Evolutionary conservation across 2,329 filamentous ascomycete genomes (phyloP).

Genomic region (Ophiostoma triangulosporum): DNA sequence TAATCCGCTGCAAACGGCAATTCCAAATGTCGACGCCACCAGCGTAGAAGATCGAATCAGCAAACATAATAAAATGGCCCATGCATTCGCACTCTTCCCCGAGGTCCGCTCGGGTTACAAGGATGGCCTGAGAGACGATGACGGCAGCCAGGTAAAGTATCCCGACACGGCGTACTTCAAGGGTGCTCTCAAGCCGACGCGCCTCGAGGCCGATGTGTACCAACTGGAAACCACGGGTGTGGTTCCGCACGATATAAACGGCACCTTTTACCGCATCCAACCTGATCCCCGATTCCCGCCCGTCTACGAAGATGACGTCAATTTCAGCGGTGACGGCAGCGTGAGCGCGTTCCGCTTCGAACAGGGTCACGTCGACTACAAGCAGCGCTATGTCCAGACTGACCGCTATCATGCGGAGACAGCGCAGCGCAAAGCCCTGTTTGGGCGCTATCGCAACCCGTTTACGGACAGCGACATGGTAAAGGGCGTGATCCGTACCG

Average conservation of each 20-base stretch:
- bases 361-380: slow-evolving; percentile 27
- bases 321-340: slow-evolving; percentile 24
- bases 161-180: slow-evolving; percentile 14
- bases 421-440: slow-evolving; percentile 24
- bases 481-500: slow-evolving; percentile 39
- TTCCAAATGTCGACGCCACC: background rate
- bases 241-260: slow-evolving; percentile 30
- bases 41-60: background rate
- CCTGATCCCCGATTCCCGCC: slow-evolving; percentile 41
- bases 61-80: slow-evolving; percentile 15
- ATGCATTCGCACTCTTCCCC: slow-evolving; percentile 14
- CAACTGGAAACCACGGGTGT: slow-evolving; percentile 15
- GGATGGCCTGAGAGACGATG: slow-evolving; percentile 11
- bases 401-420: slow-evolving; percentile 21
- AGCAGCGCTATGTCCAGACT: slow-evolving; percentile 29
- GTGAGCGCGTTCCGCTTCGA: slow-evolving; percentile 28
- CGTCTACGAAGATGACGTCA: slow-evolving; percentile 36
- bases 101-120: slow-evolving; percentile 14
- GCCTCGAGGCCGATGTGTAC: slow-evolving; percentile 15
- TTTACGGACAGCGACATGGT: slow-evolving; percentile 43
- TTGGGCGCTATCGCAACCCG: slow-evolving; percentile 44
- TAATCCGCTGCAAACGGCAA: background rate
- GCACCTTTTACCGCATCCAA: slow-evolving; percentile 36
- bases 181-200: slow-evolving; percentile 13
- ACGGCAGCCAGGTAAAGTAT: slow-evolving; percentile 12